Conservation (phyloP, 2,329 filamentous ascomycete species). For the Geosmithia putterillii region DNA sequence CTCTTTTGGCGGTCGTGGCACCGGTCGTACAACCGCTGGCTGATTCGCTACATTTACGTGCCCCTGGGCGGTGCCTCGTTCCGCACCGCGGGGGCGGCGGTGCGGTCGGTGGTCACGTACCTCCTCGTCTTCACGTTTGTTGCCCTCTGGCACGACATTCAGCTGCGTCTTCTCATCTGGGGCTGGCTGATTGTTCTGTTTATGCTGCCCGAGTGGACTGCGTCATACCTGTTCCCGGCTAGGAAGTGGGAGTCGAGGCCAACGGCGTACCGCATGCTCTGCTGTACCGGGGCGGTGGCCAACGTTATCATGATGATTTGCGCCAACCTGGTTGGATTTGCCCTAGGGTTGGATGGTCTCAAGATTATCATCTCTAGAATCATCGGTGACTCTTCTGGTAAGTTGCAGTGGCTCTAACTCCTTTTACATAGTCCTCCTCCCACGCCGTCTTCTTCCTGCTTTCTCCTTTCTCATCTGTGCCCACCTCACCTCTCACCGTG, state of each 20-base stretch:
- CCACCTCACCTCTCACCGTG: not conserved
- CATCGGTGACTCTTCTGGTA: conserved; percentile 59
- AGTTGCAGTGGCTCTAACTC: conserved; percentile 7
- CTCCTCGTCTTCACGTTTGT: conserved; percentile 90
- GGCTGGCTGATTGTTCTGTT: conserved; percentile 94
- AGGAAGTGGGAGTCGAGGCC: conserved; percentile 58
- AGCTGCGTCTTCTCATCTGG: conserved; percentile 83
- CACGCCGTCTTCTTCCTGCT: not conserved
- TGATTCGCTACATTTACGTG: conserved; percentile 86
- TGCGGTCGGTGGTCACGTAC: conserved; percentile 60
- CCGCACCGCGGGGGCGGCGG: conserved; percentile 28
- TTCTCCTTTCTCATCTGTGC: not conserved
- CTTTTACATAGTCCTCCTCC: too few species aligned
- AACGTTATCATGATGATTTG: conserved; percentile 94
- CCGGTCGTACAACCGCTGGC: conserved; percentile 87
- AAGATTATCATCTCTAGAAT: conserved; percentile 66
- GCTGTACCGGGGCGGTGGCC: conserved; percentile 65
- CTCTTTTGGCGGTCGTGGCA: conserved; percentile 98
- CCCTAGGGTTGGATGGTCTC: conserved; percentile 79
- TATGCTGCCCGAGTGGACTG: conserved; percentile 77
- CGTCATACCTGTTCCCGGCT: conserved; percentile 57
- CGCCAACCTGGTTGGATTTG: conserved; percentile 91
- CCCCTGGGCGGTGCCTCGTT: conserved; percentile 66
- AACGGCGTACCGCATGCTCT: conserved; percentile 66
- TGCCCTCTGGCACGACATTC: conserved; percentile 95